Evolutionary conservation across 2,329 filamentous ascomycete species (phyloP), one percentile per base, ranked within the genome.

Genomic region (Botryotinia calthae): DNA sequence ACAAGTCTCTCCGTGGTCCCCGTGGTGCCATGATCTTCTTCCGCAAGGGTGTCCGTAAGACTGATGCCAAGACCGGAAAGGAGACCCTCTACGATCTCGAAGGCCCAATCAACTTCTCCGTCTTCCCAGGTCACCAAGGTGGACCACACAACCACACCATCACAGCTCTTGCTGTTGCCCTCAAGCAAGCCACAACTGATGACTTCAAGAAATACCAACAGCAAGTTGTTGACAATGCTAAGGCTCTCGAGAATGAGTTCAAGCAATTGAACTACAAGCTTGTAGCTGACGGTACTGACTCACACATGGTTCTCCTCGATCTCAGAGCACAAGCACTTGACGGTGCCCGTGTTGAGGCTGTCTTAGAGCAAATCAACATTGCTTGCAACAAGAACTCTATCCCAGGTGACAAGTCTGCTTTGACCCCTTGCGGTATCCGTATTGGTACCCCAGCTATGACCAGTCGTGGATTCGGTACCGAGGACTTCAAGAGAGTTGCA

Each of bases 1-100:
- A 99, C 90, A 99, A 99, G 89, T 98, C 95, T 72, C 92, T 99
- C 79, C 94, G 96, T 84, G 96, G 96, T 74, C 96, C 96, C 74
- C 94, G 96, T 83, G 96, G 96, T 81, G 96, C 96, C 82, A 99
- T 99, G 96, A 99, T 99, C 86, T 99, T 99, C 90, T 99, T 95
- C 91, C 93, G 96, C 84, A 98, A 97, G 87, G 96, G 96, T 76
- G 91, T 98, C 75, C 93, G 95, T 81, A 94, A 92, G 80, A 92
- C 92, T 71, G 93, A 98, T 82, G 86, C 92, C 84, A 98, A 98
- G 89, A 91, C 92, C 75, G 94, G 94, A 80, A 95, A 97, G 85
- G 89, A 95, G 86, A 91, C 88, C 69, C 86, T 95, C 80, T 99
- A 98, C 83, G 94, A 99, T 81, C 89, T 99, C 48, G 96, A 99